Evolutionary conservation across 208 protist species (phyloP).

Genomic region (Leishmania guyanensis): DNA sequence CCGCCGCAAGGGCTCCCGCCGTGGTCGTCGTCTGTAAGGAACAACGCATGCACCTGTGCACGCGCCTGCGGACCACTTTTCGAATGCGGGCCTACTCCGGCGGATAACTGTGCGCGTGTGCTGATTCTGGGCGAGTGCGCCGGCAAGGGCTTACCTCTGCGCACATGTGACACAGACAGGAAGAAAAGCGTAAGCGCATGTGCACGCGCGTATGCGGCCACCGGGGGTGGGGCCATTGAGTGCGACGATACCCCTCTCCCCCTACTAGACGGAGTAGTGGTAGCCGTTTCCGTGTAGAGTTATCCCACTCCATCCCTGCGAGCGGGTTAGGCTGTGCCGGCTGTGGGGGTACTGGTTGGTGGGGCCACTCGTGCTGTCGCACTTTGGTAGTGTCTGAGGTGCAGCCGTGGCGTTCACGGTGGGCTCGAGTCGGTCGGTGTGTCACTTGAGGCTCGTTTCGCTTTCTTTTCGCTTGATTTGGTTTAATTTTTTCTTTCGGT

Average conservation of each 20-base stretch:
- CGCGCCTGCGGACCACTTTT: not conserved
- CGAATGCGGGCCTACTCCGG: not conserved
- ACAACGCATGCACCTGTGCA: not conserved
- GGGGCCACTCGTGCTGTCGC: not conserved
- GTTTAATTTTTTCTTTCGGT: slow-evolving; percentile 17
- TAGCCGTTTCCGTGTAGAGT: not conserved
- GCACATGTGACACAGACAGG: not conserved
- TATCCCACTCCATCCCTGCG: not conserved
- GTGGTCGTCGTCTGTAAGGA: slow-evolving; percentile 97
- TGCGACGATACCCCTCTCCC: too few species aligned
- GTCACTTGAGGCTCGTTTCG: too few species aligned
- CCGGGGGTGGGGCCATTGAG: not conserved
- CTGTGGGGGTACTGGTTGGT: not conserved
- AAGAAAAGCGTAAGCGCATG: not conserved
- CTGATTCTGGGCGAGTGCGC: not conserved
- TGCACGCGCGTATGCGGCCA: not conserved
- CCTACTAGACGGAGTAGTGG: not conserved
- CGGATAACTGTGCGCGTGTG: not conserved
- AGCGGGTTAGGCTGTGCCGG: not conserved
- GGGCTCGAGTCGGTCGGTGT: too few species aligned
- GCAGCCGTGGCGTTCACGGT: not conserved
- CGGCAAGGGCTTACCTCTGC: not conserved
- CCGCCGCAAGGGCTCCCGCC: slow-evolving; percentile 98
- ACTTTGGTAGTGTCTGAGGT: not conserved
- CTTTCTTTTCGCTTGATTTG: slow-evolving; percentile 1